Evolutionary conservation across 306 rosid species (phyloP), one percentile per base, ranked within the genome.

Genomic region (Urtica urens): DNA sequence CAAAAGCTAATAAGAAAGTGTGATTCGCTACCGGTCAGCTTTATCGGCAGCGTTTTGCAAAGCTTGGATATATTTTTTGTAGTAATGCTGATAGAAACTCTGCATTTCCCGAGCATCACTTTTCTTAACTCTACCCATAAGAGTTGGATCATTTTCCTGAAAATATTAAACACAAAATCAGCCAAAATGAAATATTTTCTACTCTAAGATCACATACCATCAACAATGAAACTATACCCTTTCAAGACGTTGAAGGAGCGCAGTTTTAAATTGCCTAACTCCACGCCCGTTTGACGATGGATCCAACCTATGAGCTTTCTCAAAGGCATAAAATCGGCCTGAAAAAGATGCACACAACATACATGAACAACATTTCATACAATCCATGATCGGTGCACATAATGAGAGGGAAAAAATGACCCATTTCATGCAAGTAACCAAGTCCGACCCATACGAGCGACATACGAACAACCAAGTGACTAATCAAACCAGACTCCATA

Each of bases 61-160:
- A 52, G 97, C 97, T 62, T 90, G 97, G 60, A 90, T 90, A 66
- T 90, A 90, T 49, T 90, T 90, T 54, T 84, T 90, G 79, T 90
- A 90, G 74, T 90, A 90, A 59, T 81, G 95, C 64, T 84, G 95
- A 66, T 90, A 90, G 72, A 77, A 90, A 67, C 94, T 84, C 71
- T 90, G 97, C 97, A 90, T 84, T 79, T 90, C 97, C 20, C 94
- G 95, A n/a, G 97, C 95, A 74, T 90, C 97, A 59, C 97, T 90
- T 69, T 83, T 79, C 67, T 90, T 90, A 19, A 90, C 80, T 66
- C 97, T 81, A 58, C 95, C 97, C 71, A 72, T 85, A 60, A 90
- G 64, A 21, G 95, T 90, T 22, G 97, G 97, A 79, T 90, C 95
- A 71, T 90, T 84, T 64, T 90, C 97, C 97, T 90, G 64, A 24